These are phyloP conservation scores for Lodderomyces theae DNA, from an alignment of 1,139 yeast species.

Conservation along the genomic window DNA sequence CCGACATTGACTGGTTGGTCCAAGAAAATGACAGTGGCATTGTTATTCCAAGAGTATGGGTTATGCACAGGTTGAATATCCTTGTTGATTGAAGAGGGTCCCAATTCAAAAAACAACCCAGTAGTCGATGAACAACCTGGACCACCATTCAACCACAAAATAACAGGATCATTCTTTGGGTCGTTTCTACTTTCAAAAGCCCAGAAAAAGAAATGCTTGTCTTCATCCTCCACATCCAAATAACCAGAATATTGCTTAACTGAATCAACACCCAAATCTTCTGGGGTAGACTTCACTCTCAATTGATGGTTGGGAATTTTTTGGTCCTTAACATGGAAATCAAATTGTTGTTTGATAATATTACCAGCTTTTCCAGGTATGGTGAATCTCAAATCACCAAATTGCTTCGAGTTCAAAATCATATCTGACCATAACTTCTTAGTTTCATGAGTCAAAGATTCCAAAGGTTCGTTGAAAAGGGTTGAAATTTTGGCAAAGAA, in stretches of 20 bases:
- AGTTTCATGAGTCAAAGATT: conserved; percentile 46
- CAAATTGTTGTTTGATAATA: conserved; percentile 44
- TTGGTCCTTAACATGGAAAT: conserved; percentile 47
- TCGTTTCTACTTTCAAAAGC: conserved; percentile 46
- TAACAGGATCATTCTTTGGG: conserved; percentile 43
- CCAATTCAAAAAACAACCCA: conserved; percentile 44
- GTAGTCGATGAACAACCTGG: conserved; percentile 47
- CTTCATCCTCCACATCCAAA: conserved; percentile 78
- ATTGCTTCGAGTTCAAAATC: conserved; percentile 37
- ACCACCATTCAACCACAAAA: conserved; percentile 48
- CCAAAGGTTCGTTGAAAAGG: conserved; percentile 46
- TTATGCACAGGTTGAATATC: conserved; percentile 37
- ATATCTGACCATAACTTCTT: conserved; percentile 59
- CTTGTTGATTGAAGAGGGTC: conserved; percentile 38
- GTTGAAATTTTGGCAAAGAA: conserved; percentile 19
- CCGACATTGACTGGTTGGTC: conserved; percentile 60
- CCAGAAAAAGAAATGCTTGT: conserved; percentile 63
- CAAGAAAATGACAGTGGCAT: conserved; percentile 45
- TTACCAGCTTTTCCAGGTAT: conserved; percentile 42
- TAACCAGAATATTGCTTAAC: conserved; percentile 87
- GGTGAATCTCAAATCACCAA: conserved; percentile 40
- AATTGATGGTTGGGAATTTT: conserved; percentile 55
- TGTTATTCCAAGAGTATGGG: conserved; percentile 44
- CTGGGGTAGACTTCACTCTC: conserved; percentile 60
- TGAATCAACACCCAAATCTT: conserved; percentile 66